These are phyloP conservation scores for Aeschynomene evenia DNA, from an alignment of 306 rosid genomes.

Conservation along the genomic window DNA sequence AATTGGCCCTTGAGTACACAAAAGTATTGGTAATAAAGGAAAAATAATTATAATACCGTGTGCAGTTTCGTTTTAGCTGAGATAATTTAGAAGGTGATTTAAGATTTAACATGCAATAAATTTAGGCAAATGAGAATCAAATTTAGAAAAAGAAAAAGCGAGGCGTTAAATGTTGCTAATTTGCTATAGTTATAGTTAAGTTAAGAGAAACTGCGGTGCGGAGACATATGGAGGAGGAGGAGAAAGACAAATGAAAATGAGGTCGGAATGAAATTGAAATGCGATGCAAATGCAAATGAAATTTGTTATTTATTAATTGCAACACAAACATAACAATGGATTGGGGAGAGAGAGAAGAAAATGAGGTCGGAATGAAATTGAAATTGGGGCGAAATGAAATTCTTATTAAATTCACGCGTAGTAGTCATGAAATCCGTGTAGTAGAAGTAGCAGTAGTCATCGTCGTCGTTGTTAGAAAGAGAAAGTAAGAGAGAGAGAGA, in stretches of 20 bases:
- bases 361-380: slow-evolving; percentile 99
- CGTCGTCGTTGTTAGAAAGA: slow-evolving; percentile 43
- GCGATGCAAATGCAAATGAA: slow-evolving; percentile 40
- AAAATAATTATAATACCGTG: neutral
- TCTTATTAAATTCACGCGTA: slow-evolving; percentile 83
- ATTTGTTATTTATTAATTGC: slow-evolving; percentile 40
- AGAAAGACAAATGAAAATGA: slow-evolving; percentile 55
- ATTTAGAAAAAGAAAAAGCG: neutral
- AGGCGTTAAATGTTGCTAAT: too few species aligned
- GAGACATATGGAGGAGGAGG: slow-evolving; percentile 16
- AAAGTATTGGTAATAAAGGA: neutral
- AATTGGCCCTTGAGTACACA: slow-evolving; percentile 6
- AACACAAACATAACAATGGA: too few species aligned
- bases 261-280: slow-evolving; percentile 99
- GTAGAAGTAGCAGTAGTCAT: slow-evolving; percentile 44
- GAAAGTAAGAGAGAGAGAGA: slow-evolving; percentile 6
- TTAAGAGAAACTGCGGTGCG: slow-evolving; percentile 28
- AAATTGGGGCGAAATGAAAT: slow-evolving; percentile 55
- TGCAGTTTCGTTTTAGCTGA: neutral
- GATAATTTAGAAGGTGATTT: neutral
- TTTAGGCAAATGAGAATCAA: neutral
- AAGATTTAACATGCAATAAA: slow-evolving; percentile 6
- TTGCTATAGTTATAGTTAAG: too few species aligned
- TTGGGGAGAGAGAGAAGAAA: neutral
- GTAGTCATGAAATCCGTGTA: slow-evolving; percentile 79